Conservation (phyloP, 176 grass and related monocot species). For the Tuctoria greenei region DNA sequence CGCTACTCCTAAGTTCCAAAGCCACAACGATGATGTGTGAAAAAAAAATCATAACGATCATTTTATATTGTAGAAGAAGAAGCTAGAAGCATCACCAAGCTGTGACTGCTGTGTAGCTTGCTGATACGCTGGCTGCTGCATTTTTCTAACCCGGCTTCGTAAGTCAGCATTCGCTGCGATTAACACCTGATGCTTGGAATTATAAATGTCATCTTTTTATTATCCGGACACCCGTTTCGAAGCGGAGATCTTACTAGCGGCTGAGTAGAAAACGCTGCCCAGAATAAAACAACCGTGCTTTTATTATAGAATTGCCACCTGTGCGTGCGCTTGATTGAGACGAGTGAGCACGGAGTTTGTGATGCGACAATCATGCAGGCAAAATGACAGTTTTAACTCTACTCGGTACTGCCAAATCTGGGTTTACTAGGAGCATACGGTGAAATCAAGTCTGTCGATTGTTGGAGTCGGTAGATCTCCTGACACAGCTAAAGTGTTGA, state of each 20-base stretch:
- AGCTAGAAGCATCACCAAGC: background rate
- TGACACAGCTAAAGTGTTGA: too few relatives aligned
- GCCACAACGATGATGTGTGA: background rate
- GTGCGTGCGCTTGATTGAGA: background rate
- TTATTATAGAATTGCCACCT: background rate
- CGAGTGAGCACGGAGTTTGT: slow-evolving; percentile 22
- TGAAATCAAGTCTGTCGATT: too few relatives aligned
- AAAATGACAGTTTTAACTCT: background rate
- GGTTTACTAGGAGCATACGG: background rate
- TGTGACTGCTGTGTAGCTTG: background rate
- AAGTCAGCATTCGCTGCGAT: slow-evolving; percentile 31
- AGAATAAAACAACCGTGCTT: background rate
- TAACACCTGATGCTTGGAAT: background rate
- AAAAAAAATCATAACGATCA: background rate
- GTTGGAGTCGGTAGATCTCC: too few relatives aligned
- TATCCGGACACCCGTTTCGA: slow-evolving; percentile 8
- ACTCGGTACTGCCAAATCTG: slow-evolving; percentile 14
- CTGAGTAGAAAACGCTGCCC: background rate
- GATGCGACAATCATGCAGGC: slow-evolving; percentile 10
- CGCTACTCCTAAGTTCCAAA: background rate
- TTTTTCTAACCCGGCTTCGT: background rate
- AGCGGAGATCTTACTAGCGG: background rate
- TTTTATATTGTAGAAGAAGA: background rate
- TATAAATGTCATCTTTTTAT: background rate
- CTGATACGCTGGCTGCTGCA: background rate